Evolutionary conservation across 306 rosid genomes (phyloP), one percentile per base, ranked within the genome.

Genomic region (Vicia villosa): DNA sequence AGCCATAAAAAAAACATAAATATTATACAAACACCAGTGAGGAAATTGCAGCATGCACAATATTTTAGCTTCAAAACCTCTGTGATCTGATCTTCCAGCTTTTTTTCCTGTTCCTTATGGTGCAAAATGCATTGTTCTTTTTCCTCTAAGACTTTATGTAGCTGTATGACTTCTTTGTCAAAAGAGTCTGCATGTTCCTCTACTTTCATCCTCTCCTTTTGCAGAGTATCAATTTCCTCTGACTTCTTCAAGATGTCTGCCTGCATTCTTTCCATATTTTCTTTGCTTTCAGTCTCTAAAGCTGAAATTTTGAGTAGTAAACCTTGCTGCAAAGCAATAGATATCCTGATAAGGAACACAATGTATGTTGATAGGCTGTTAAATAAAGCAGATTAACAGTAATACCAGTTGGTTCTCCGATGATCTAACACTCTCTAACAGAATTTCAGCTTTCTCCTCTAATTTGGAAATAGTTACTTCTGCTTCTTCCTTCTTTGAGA

Each of bases 351-450:
- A 21, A 87, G 72, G 65, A 68, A 30, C 63, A 43, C 10, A 68
- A n/a, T 43, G 45, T 43, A 67, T 43, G 30, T 56, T 74, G 67
- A 46, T 47, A 74, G 19, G 30, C 8, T 20, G 65, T 30, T 72
- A 72, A 78, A 4, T 54, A 55, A 34, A 49, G 46, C 51, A 65
- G 60, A 76, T 12, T 50, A 76, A 73, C 6, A 19, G 63, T 74
- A 83, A 73, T 65, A 91, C 98, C 90, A 75, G 79, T 85, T 86
- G 82, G 54, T 70, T 79, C 76, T 94, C 97, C 32, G 86, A 88
- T 64, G 85, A 81, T 79, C 81, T 84, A 76, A 78, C 82, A 63
- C 78, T 81, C 79, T 88, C 86, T 70, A 85, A 81, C 75, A 88
- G 72, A 67, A 45, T 14, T 58, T 51, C 79, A 66, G 79, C 75